Evolutionary conservation across 352 stramenopile species (phyloP).

Genomic region (Globisporangium takayamanum): DNA sequence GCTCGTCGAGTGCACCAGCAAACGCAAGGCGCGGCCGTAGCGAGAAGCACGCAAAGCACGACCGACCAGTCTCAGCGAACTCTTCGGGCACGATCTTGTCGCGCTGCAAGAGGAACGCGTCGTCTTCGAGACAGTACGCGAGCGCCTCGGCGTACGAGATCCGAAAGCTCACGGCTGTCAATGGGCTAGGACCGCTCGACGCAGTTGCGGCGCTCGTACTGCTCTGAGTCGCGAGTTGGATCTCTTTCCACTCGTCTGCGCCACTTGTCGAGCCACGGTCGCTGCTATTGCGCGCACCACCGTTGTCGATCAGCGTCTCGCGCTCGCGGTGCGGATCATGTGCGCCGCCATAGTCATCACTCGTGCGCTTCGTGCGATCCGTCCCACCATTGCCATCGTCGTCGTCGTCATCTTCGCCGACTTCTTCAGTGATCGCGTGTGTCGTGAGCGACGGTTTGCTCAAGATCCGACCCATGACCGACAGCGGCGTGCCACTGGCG

Average conservation of each 20-base stretch:
- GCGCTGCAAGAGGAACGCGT: constrained; percentile 30
- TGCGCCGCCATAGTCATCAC: constrained; percentile 3
- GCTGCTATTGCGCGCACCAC: constrained; percentile 1
- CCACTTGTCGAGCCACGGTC: neutral
- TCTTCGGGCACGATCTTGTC: constrained; percentile 60
- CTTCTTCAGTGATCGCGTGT: constrained; percentile 39
- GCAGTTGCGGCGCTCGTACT: neutral
- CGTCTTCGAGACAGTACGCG: constrained; percentile 32
- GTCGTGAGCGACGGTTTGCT: constrained; percentile 25
- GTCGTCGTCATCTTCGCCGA: constrained; percentile 16
- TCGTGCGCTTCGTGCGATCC: neutral
- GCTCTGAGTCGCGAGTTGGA: constrained; percentile 22
- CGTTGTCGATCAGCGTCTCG: constrained; percentile 11
- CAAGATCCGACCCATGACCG: constrained; percentile 40
- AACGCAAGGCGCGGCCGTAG: constrained; percentile 45
- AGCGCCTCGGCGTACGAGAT: constrained; percentile 43
- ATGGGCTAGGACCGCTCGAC: neutral
- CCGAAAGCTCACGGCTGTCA: constrained; percentile 7
- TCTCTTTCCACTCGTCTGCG: constrained; percentile 56
- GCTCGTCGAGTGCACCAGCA: constrained; percentile 41
- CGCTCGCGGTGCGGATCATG: neutral
- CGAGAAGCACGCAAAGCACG: constrained; percentile 59
- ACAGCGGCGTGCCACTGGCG: constrained; percentile 11
- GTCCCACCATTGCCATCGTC: neutral
- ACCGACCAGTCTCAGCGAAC: constrained; percentile 19